Percentiles rank a stretch among this genome's conserved stretches.
phyloP scores from a whole-genome alignment of 495 filamentous ascomycete species.

The Diplogelasinospora grovesii region DNA sequence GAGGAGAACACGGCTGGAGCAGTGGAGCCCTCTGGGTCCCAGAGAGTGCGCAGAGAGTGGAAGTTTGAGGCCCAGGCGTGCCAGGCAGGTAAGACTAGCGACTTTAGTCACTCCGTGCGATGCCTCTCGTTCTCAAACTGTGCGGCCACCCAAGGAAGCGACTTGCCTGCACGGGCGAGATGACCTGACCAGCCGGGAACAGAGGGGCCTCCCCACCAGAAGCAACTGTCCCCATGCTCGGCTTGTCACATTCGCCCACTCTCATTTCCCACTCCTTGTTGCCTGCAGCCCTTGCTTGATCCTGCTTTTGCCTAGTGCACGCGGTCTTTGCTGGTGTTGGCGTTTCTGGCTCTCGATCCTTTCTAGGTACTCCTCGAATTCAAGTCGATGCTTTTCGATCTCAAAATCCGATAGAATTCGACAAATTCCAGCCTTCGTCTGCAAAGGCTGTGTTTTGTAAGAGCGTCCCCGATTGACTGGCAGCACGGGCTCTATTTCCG shows the following conservation, averaged over 20 bases:
- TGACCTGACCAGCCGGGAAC: constrained; percentile 2
- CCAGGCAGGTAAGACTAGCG: constrained; percentile 1
- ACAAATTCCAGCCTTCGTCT: too few species aligned
- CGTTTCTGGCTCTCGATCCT: not conserved
- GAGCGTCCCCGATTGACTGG: not conserved
- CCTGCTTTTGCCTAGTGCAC: not conserved
- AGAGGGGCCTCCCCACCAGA: constrained; percentile 17
- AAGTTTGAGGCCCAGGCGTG: not conserved
- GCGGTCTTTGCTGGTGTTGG: not conserved
- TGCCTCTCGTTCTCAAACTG: not conserved
- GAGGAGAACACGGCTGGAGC: constrained; percentile 1
- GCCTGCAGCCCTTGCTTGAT: constrained; percentile 1
- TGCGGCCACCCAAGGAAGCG: constrained; percentile 2
- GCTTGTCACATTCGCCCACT: constrained; percentile 17
- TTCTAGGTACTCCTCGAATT: not conserved
- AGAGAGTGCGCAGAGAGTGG: not conserved
- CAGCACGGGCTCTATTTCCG: not conserved
- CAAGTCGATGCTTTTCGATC: not conserved
- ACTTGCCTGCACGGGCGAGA: not conserved
- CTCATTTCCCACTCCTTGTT: constrained; percentile 20
- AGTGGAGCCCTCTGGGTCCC: constrained; percentile 1
- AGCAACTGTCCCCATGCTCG: constrained; percentile 19
- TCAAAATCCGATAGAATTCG: too few species aligned
- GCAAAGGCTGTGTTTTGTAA: not conserved
- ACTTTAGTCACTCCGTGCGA: constrained; percentile 11